A percentile compares a stretch with the other conserved stretches of the same genome.
Evolutionary conservation across 177 flowering plant species (phyloP).

Genomic region (Vitis hybrid): DNA sequence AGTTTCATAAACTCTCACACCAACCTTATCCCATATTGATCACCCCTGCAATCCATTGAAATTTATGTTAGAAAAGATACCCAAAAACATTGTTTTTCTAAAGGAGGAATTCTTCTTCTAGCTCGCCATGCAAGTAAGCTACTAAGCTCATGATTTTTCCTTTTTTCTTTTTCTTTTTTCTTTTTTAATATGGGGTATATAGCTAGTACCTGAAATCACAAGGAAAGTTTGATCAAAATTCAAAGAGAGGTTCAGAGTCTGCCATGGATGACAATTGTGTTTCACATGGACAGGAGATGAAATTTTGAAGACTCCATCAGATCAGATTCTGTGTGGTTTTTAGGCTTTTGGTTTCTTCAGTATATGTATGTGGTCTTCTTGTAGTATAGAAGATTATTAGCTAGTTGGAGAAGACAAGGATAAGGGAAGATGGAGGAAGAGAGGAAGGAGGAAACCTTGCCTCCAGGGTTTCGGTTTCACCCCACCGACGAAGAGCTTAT

Average conservation of each 20-base stretch:
- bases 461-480: slow-evolving; percentile 84
- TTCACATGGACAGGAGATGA: no score
- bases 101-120: not conserved
- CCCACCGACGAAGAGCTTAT: slow-evolving; percentile 82
- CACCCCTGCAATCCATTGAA: slow-evolving; percentile 3
- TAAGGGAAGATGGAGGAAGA: not conserved
- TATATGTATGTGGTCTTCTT: not conserved
- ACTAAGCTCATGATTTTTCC: not conserved
- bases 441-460: slow-evolving; percentile 46
- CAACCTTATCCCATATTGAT: not conserved
- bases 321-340: no score
- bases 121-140: slow-evolving; percentile 25
- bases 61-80: not conserved
- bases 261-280: no score
- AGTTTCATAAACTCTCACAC: not conserved
- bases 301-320: no score
- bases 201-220: no score
- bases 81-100: not conserved
- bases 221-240: no score
- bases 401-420: not conserved
- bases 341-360: no score
- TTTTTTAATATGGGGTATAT: not conserved
- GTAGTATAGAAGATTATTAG: slow-evolving; percentile 4
- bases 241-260: no score
- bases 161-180: not conserved